A percentile compares a stretch with the other conserved stretches of the same genome.
Conservation (phyloP, 2,329 filamentous ascomycete genomes). For the Taxawa tesnikishii region DNA sequence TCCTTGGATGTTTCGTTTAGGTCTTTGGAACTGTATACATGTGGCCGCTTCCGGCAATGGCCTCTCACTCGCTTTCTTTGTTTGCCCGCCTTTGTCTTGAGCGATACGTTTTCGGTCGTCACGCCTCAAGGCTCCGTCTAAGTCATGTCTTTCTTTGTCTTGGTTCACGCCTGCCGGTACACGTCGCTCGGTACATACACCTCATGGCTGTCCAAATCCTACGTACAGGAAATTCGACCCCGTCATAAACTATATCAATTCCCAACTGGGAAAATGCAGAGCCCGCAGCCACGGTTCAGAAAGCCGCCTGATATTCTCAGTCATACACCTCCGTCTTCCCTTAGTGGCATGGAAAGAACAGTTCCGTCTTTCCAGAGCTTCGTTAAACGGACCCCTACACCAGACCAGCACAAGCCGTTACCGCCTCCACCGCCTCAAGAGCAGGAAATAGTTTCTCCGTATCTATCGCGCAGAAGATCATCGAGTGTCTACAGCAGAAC, state of each 20-base stretch:
- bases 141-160: constrained; percentile 6
- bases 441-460: constrained; percentile 1
- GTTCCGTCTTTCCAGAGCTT: constrained; percentile 20
- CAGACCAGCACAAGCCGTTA: constrained; percentile 17
- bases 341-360: constrained; percentile 14
- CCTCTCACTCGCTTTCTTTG: no score
- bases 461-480: no score
- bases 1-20: no score
- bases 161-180: constrained; percentile 1
- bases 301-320: constrained; percentile 5
- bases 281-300: constrained; percentile 4
- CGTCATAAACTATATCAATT: no score
- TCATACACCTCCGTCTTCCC: constrained; percentile 3
- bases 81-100: no score
- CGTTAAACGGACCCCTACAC: constrained; percentile 16
- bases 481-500: constrained; percentile 23
- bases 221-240: no score
- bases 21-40: no score
- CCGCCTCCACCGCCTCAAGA: constrained; percentile 12
- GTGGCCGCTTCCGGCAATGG: no score
- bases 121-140: no score
- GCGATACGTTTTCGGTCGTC: no score
- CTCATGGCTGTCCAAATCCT: no score
- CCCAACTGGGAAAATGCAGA: constrained; percentile 5
- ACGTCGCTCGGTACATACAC: background rate